A percentile compares a stretch with the other conserved stretches of the same genome.
Evolutionary conservation across 768 basidiomycete species (phyloP).

Genomic region (Xerocomus brunneocitrinus): DNA sequence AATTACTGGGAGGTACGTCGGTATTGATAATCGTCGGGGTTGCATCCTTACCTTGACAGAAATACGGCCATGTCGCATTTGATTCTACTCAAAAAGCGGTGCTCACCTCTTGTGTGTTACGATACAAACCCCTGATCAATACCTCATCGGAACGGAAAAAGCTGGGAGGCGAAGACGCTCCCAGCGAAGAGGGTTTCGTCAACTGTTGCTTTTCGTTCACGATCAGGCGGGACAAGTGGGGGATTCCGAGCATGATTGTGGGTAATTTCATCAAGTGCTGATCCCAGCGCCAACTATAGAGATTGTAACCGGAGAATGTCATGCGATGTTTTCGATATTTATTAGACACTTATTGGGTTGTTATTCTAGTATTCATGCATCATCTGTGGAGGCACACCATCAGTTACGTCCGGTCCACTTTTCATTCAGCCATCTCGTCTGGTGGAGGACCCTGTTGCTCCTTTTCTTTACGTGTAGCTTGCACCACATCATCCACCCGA

Average conservation of each 20-base stretch:
- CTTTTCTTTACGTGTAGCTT: slow-evolving; percentile 68
- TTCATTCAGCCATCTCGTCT: slow-evolving; percentile 47
- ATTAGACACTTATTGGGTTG: slow-evolving; percentile 5
- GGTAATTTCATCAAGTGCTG: slow-evolving; percentile 81
- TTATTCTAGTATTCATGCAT: slow-evolving; percentile 14
- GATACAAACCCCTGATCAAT: slow-evolving; percentile 67
- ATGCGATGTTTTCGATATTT: slow-evolving; percentile 4
- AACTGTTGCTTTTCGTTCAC: slow-evolving; percentile 92
- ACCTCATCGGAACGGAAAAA: slow-evolving; percentile 29
- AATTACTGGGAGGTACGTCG: slow-evolving; percentile 90
- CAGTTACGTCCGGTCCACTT: neutral
- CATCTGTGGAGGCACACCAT: neutral
- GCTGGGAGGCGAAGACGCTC: slow-evolving; percentile 23
- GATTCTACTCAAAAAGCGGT: slow-evolving; percentile 91
- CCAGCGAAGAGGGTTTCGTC: slow-evolving; percentile 68
- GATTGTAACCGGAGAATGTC: neutral
- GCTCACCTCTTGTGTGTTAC: slow-evolving; percentile 84
- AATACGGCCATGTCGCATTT: slow-evolving; percentile 93
- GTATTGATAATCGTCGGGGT: neutral
- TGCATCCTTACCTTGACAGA: slow-evolving; percentile 41
- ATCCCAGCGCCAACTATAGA: neutral
- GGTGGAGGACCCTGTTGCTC: slow-evolving; percentile 50
- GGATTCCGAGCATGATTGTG: slow-evolving; percentile 86
- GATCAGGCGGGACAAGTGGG: slow-evolving; percentile 78
- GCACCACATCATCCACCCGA: slow-evolving; percentile 91